phyloP scores from a whole-genome alignment of 495 filamentous ascomycete species.

The Glarea lozoyensis region DNA sequence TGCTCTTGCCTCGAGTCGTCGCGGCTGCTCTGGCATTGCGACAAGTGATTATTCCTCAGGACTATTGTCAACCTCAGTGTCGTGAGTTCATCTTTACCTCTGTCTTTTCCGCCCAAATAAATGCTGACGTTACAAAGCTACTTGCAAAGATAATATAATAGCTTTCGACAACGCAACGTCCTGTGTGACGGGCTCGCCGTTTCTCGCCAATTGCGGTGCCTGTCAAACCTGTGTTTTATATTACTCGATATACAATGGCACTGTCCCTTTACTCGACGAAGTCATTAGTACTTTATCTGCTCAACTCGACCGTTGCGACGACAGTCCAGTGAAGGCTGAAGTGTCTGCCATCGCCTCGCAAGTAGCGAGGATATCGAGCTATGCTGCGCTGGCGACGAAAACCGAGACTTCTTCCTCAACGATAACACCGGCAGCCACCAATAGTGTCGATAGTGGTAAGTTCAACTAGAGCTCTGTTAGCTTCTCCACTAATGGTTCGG shows the following conservation, averaged over 20 bases:
- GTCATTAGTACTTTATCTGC: background rate
- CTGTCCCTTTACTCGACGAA: background rate
- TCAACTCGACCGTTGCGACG: constrained; percentile 12
- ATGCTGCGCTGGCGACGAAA: too few species aligned
- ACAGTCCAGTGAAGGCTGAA: constrained; percentile 2
- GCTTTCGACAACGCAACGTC: constrained; percentile 3
- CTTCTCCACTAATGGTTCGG: too few species aligned
- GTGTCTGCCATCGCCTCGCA: constrained; percentile 9
- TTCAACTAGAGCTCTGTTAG: too few species aligned
- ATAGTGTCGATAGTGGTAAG: too few species aligned
- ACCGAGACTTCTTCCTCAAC: too few species aligned
- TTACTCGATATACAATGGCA: constrained; percentile 7
- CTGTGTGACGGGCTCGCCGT: constrained; percentile 8
- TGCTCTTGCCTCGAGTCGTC: background rate
- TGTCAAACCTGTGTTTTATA: constrained; percentile 13
- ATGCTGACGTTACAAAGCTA: constrained; percentile 3
- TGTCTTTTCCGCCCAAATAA: background rate
- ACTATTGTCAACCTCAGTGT: constrained; percentile 1
- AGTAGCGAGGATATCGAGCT: constrained; percentile 11
- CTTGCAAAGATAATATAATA: constrained; percentile 4
- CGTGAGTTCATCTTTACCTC: background rate
- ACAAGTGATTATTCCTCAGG: background rate
- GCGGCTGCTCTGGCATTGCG: background rate
- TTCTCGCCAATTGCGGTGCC: constrained; percentile 11
- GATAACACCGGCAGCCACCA: too few species aligned